Base-by-base conservation (phyloP, 371 early-diverging fungal genomes). In the Mortierella sp. region DNA sequence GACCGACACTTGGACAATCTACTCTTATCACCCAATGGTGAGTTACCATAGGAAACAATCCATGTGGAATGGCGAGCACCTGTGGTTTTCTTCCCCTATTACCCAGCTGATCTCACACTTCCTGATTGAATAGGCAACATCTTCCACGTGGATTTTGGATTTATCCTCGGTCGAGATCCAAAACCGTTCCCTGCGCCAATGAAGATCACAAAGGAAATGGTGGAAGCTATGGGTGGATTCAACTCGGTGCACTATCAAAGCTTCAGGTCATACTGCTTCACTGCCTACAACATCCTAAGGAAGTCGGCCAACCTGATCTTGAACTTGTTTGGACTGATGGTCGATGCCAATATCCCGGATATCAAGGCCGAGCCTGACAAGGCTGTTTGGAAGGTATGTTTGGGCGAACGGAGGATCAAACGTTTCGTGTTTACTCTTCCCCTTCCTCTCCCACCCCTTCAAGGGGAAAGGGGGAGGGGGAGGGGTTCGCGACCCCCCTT, bases 141-240 rank as follows among this genome's bases (percentile, higher is more conserved):
- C 40, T 97, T 99, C 82, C 99, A 99, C 77, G 93, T 99, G 37
- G 99, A 99, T 80, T 99, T 96, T 88, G 96, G 98, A 12, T 99
- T 94, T 80, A 96, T 98, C 41, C 88, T 98, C 3, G 99, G 99
- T 2, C 86, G 97, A 54, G 99, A 98, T 76, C 99, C 99, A 0
- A 98, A 98, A 72, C 98, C 98, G 10, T 98, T 98, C 83, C 97
- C 98, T 34, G 97, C 98, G 13, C 97, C 98, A 0, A 98, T 98
- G 98, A 98, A 98, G 74, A 89, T 99, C 28, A 96, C 95, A 71
- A 96, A 95, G 76, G 99, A 99, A 82, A 99, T 99, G 98, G 95
- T 98, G 25, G 99, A 99, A 67, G 96, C 94, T 0, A 97, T 99
- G 98, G 98, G 98, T 44, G 98, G 98, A 13, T 88, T 92, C 25